phyloP scores from a whole-genome alignment of 164 flowering plant species.

The Euptelea pleiosperma region DNA sequence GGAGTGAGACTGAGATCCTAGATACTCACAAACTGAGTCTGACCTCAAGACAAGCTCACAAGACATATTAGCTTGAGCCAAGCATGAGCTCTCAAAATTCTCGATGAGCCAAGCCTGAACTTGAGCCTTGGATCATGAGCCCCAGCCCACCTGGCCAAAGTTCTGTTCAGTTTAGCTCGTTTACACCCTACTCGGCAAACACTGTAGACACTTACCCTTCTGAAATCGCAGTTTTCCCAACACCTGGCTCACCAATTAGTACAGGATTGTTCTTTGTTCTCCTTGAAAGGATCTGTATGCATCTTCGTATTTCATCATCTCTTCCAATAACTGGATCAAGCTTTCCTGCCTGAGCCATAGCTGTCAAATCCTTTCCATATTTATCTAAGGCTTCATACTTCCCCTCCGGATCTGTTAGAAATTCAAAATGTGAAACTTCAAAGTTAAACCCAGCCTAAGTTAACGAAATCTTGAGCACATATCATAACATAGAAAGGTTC shows the following conservation, averaged over 20 bases:
- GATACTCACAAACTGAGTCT: too few species aligned
- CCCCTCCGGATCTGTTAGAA: constrained; percentile 81
- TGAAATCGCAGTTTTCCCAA: constrained; percentile 97
- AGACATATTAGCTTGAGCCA: too few species aligned
- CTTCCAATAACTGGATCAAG: constrained; percentile 98
- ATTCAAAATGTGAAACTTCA: constrained; percentile 3
- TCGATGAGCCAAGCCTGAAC: too few species aligned
- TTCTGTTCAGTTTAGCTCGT: too few species aligned
- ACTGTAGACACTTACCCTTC: constrained; percentile 64
- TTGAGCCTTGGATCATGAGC: not conserved
- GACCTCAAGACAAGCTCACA: too few species aligned
- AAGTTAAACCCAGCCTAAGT: not conserved
- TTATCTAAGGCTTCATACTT: constrained; percentile 91
- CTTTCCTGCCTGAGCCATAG: constrained; percentile 92
- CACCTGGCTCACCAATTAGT: constrained; percentile 99
- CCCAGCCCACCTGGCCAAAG: too few species aligned
- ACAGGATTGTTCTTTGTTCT: constrained; percentile 99
- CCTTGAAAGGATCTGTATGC: constrained; percentile 95
- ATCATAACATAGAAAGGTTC: not conserved
- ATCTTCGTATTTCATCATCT: constrained; percentile 95
- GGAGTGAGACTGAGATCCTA: too few species aligned
- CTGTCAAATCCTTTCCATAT: constrained; percentile 95
- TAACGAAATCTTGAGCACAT: not conserved
- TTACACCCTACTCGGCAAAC: too few species aligned
- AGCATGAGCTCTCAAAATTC: too few species aligned